These are phyloP conservation scores for Yamadazyma kitorensis DNA, from an alignment of 805 yeast species.

Conservation along the genomic window DNA sequence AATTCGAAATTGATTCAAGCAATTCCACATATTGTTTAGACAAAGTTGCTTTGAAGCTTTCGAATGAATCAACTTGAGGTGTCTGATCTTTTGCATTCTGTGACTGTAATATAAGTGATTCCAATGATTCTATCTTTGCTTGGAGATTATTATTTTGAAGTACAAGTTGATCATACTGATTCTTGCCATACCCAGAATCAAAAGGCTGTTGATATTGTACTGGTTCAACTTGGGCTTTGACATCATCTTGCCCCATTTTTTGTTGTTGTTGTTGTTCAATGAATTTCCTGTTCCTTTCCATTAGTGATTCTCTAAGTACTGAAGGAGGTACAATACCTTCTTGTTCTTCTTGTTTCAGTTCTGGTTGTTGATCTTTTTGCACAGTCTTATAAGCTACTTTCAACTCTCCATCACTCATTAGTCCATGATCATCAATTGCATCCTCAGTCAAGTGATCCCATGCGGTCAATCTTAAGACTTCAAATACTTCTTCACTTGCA, in stretches of 20 bases:
- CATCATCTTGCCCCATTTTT: neutral
- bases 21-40: constrained; percentile 31
- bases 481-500: constrained; percentile 54
- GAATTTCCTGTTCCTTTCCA: constrained; percentile 31
- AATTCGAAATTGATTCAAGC: constrained; percentile 25
- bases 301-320: constrained; percentile 31
- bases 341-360: constrained; percentile 1
- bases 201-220: neutral
- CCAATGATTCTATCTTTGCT: constrained; percentile 6
- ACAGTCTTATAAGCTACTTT: constrained; percentile 30
- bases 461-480: constrained; percentile 56
- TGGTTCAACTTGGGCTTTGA: neutral
- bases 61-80: constrained; percentile 12
- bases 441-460: constrained; percentile 54
- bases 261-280: constrained; percentile 3
- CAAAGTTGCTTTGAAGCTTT: constrained; percentile 25
- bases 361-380: constrained; percentile 3
- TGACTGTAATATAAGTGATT: constrained; percentile 1
- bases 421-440: constrained; percentile 56
- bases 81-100: constrained; percentile 1
- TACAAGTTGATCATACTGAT: constrained; percentile 4
- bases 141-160: constrained; percentile 3
- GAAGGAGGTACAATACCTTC: constrained; percentile 16
- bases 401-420: constrained; percentile 41
- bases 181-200: too few relatives aligned